Evolutionary conservation across 805 yeast genomes (phyloP).

Genomic region (Cyberlindnera sargentensis): DNA sequence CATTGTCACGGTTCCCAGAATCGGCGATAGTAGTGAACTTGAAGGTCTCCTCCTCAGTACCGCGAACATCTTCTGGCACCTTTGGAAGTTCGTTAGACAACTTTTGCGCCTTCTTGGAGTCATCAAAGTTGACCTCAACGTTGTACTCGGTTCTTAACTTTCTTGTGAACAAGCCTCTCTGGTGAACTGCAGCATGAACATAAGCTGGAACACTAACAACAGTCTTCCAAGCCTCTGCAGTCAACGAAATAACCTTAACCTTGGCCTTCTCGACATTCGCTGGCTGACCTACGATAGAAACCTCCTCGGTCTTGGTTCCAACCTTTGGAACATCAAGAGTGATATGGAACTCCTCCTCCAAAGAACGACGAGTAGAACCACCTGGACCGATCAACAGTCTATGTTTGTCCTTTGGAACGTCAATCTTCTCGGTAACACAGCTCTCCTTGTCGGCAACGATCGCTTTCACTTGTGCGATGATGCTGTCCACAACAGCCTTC

Average conservation of each 20-base stretch:
- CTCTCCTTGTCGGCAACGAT: slow-evolving; percentile 62
- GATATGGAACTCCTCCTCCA: slow-evolving; percentile 66
- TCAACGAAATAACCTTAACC: slow-evolving; percentile 50
- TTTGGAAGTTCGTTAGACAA: slow-evolving; percentile 37
- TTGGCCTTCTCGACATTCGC: slow-evolving; percentile 59
- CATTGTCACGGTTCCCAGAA: slow-evolving; percentile 18
- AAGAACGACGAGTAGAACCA: slow-evolving; percentile 64
- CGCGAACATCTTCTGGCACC: slow-evolving; percentile 42
- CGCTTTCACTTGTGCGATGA: slow-evolving; percentile 52
- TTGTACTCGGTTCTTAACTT: slow-evolving; percentile 43
- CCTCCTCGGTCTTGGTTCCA: slow-evolving; percentile 38
- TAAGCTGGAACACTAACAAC: slow-evolving; percentile 51
- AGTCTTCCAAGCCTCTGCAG: slow-evolving; percentile 48
- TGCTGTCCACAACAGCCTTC: slow-evolving; percentile 59
- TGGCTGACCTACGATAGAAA: slow-evolving; percentile 59
- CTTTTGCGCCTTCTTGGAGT: slow-evolving; percentile 42
- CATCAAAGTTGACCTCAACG: slow-evolving; percentile 57
- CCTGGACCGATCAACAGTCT: slow-evolving; percentile 74
- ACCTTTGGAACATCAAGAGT: slow-evolving; percentile 60
- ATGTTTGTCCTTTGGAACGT: slow-evolving; percentile 67
- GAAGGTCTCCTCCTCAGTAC: slow-evolving; percentile 29
- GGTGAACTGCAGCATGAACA: slow-evolving; percentile 54
- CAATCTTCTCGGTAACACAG: slow-evolving; percentile 42
- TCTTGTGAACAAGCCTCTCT: slow-evolving; percentile 57
- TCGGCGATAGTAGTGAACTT: slow-evolving; percentile 42